Evolutionary conservation across 2,329 filamentous ascomycete species (phyloP), one percentile per base, ranked within the genome.

Genomic region (Neurospora crassa): DNA sequence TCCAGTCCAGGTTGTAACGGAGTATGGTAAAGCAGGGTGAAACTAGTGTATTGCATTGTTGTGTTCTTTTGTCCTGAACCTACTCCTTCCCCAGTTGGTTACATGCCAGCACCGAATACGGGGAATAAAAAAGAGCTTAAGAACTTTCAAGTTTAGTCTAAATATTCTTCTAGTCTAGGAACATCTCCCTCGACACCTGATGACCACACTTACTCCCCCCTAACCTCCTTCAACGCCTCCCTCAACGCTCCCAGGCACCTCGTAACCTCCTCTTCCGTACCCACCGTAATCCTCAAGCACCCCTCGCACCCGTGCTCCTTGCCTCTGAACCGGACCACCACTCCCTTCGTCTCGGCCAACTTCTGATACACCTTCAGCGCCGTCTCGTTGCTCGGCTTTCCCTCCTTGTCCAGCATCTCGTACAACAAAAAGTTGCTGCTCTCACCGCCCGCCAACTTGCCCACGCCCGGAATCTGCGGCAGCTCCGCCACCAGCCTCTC

Each of bases 311-410:
- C 95, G 75, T 92, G 85, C 84, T 99, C 96, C 83, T 94, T 96
- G 68, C 96, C 96, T 76, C 96, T 86, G 81, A 98, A 99, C 70
- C 96, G 86, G 4, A 98, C 95, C 7, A 99, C 94, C 0, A 99
- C 95, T 0, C 95, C 94, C 79, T 89, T 90, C 53, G 89, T 87
- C 84, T 97, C 93, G 0, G 96, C 96, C 77, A 99, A 85, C 40
- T 84, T 85, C 82, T 96, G 90, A 80, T 99, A 99, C 8, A 95
- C 91, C 12, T 88, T 89, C 77, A 94, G 80, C 18, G 96, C 96
- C 1, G 88, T 87, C 68, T 84, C 84, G 76, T 97, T 99, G 78
- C 93, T 92, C 1, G 96, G 92, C 78, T 89, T 84, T 0, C 92
- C 93, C 1, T 87, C 82, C 24, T 83, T 82, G 78, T 96, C 88